Evolutionary conservation across 208 protist species (phyloP).

Genomic region (Leishmania major): DNA sequence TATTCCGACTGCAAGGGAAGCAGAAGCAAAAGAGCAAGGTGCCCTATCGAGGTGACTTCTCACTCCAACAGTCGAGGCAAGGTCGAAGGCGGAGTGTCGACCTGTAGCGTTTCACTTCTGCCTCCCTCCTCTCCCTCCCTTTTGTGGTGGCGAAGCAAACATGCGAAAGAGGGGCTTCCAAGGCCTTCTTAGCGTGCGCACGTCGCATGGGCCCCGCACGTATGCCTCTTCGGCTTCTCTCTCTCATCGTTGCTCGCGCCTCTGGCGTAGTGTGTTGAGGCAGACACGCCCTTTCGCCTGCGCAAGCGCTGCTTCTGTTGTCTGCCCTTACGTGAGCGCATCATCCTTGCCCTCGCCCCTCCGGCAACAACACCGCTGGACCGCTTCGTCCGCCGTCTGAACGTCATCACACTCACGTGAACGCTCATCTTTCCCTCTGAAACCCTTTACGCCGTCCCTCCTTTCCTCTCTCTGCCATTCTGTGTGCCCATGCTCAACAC

Average conservation of each 20-base stretch:
- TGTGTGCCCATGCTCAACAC: background rate
- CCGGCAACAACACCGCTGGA: background rate
- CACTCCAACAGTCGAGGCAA: background rate
- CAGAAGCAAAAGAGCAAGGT: background rate
- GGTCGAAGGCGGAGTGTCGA: background rate
- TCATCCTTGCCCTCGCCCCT: background rate
- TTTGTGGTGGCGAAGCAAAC: background rate
- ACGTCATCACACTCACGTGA: background rate
- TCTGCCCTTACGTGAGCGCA: background rate
- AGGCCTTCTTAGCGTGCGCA: background rate
- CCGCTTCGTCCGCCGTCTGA: background rate
- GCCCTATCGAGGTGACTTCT: background rate
- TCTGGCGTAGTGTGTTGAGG: background rate
- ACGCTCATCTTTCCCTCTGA: background rate
- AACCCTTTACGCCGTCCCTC: background rate
- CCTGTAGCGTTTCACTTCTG: background rate
- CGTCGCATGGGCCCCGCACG: background rate
- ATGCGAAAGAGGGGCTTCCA: background rate
- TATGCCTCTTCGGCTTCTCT: background rate
- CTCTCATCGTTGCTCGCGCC: slow-evolving; percentile 7
- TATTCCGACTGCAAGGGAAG: background rate
- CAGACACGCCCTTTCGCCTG: background rate
- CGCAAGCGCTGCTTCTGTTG: background rate
- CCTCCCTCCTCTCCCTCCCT: background rate
- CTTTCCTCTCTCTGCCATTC: background rate